These are phyloP conservation scores for Monosporozyma servazzii DNA, from an alignment of 805 yeast species.

Conservation along the genomic window DNA sequence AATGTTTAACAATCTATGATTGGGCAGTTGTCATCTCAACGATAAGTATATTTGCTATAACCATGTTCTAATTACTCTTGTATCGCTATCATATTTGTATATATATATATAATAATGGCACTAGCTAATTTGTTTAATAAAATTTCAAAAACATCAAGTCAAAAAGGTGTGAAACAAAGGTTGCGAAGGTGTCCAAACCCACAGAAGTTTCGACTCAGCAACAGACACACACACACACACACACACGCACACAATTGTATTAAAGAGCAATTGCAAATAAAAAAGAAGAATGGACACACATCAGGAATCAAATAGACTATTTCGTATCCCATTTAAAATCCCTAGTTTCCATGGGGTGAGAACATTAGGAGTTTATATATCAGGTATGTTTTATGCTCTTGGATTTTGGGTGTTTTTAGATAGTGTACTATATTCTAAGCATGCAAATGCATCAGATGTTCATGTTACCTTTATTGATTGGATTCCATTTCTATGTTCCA, in stretches of 20 bases:
- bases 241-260: background rate
- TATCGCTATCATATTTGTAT: background rate
- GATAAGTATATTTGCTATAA: background rate
- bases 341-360: slow-evolving; percentile 66
- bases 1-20: background rate
- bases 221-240: no score
- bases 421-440: slow-evolving; percentile 76
- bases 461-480: slow-evolving; percentile 91
- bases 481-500: slow-evolving; percentile 86
- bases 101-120: background rate
- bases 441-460: slow-evolving; percentile 74
- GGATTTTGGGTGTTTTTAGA: slow-evolving; percentile 89
- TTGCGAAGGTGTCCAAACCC: no score
- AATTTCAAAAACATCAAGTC: background rate
- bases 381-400: slow-evolving; percentile 69
- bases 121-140: background rate
- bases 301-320: slow-evolving; percentile 40
- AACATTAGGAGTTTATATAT: slow-evolving; percentile 64
- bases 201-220: no score
- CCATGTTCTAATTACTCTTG: background rate
- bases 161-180: no score
- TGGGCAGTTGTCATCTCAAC: background rate
- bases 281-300: slow-evolving; percentile 27
- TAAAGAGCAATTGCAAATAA: slow-evolving; percentile 2
- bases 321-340: slow-evolving; percentile 56